Conservation (phyloP, 225 moss, liverwort and hornwort genomes). For the Asterella californica region DNA sequence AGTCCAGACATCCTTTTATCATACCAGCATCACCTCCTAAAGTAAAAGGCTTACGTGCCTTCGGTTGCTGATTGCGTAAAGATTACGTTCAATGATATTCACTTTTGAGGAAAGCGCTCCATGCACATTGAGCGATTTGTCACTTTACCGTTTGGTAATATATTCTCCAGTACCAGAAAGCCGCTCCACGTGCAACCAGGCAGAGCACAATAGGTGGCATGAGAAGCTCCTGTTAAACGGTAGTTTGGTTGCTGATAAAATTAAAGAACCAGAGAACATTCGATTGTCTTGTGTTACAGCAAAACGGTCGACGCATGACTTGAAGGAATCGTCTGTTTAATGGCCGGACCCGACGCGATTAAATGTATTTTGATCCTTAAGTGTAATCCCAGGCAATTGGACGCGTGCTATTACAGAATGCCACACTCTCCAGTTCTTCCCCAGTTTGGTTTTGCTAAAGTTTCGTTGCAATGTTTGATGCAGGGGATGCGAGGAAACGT, state of each 20-base stretch:
- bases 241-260: neutral
- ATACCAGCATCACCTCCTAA: neutral
- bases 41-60: neutral
- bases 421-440: neutral
- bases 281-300: neutral
- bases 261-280: neutral
- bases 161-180: neutral
- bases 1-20: neutral
- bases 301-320: neutral
- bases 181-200: neutral
- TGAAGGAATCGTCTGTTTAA: neutral
- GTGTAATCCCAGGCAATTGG: neutral
- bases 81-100: neutral
- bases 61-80: neutral
- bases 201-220: neutral
- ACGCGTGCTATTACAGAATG: neutral
- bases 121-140: neutral
- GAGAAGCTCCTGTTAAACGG: neutral
- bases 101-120: neutral
- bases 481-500: slow-evolving; percentile 21
- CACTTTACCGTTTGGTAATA: neutral
- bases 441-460: neutral
- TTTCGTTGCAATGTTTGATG: slow-evolving; percentile 6
- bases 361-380: neutral
- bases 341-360: neutral